Evolutionary conservation across 176 grass and related monocot genomes (phyloP).

Genomic region (Poa annua): DNA sequence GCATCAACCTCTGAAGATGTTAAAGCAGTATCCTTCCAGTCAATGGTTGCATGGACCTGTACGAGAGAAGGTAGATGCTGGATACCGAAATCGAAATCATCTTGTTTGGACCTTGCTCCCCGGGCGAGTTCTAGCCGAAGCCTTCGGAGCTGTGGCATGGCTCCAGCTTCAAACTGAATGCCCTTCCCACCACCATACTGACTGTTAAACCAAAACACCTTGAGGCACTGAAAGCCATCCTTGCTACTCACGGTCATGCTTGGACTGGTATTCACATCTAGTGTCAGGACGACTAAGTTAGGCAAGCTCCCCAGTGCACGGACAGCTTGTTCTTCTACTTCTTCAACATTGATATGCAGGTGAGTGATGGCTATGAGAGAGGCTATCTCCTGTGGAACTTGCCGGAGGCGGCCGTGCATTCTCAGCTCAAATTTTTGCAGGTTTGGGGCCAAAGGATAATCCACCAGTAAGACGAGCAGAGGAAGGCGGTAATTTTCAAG

Average conservation of each 20-base stretch:
- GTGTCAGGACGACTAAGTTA: conserved; percentile 13
- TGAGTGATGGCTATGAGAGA: conserved; percentile 9
- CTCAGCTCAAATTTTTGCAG: conserved; percentile 34
- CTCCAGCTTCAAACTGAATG: conserved; percentile 11
- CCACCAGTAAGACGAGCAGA: neutral
- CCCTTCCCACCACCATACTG: neutral
- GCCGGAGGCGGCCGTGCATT: neutral
- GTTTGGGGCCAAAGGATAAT: neutral
- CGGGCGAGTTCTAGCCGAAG: neutral
- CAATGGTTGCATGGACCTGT: neutral
- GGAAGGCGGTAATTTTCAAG: neutral
- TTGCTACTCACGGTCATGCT: neutral
- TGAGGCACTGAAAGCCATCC: conserved; percentile 34
- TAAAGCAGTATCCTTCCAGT: neutral
- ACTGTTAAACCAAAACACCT: neutral
- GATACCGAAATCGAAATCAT: neutral
- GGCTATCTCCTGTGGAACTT: conserved; percentile 2
- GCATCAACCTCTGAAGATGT: neutral
- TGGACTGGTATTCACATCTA: neutral
- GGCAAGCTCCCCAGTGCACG: conserved; percentile 13
- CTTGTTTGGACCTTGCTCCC: neutral
- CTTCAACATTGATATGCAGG: conserved; percentile 32
- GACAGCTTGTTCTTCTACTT: neutral
- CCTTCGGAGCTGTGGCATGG: conserved; percentile 30
- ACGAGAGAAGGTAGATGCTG: neutral